Percentiles rank a stretch among this genome's conserved stretches.
phyloP scores from a whole-genome alignment of 2,329 filamentous ascomycete species.

The Stachybotrys echinatus region DNA sequence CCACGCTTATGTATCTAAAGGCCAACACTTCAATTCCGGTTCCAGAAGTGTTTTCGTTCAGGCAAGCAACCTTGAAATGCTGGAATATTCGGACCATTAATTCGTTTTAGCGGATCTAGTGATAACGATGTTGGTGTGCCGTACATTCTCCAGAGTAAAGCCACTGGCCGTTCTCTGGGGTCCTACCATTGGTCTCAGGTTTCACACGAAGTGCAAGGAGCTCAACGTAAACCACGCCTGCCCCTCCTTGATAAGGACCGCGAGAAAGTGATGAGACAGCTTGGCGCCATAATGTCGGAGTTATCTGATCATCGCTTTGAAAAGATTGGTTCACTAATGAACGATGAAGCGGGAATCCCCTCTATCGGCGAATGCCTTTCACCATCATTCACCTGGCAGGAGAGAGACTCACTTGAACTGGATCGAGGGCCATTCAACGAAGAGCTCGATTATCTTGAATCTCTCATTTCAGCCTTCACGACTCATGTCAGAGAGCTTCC shows the following conservation, averaged over 20 bases:
- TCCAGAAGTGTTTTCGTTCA: constrained; percentile 14
- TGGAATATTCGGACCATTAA: not conserved
- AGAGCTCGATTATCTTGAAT: constrained; percentile 16
- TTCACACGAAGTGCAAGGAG: constrained; percentile 1
- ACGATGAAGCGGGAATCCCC: constrained; percentile 8
- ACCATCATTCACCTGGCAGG: constrained; percentile 14
- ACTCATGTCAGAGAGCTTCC: constrained; percentile 16
- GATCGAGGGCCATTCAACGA: constrained; percentile 18
- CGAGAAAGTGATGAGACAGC: constrained; percentile 13
- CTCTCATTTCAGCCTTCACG: constrained; percentile 16
- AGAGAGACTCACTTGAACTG: constrained; percentile 15
- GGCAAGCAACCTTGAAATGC: constrained; percentile 3
- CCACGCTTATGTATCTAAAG: constrained; percentile 12
- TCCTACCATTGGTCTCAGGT: constrained; percentile 11
- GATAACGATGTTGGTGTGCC: constrained; percentile 15
- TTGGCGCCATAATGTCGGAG: constrained; percentile 10
- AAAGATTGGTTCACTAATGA: constrained; percentile 16
- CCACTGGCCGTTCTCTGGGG: constrained; percentile 9
- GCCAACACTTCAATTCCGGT: constrained; percentile 9
- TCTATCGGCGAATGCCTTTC: constrained; percentile 14
- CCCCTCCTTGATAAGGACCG: constrained; percentile 9
- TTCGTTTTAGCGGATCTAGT: constrained; percentile 5
- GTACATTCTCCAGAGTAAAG: constrained; percentile 18
- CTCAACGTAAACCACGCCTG: constrained; percentile 7
- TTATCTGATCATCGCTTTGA: constrained; percentile 11